Percentiles rank a stretch among this genome's conserved stretches.
Evolutionary conservation across 2,329 filamentous ascomycete genomes (phyloP).

Genomic region (Aspergillus sp.): DNA sequence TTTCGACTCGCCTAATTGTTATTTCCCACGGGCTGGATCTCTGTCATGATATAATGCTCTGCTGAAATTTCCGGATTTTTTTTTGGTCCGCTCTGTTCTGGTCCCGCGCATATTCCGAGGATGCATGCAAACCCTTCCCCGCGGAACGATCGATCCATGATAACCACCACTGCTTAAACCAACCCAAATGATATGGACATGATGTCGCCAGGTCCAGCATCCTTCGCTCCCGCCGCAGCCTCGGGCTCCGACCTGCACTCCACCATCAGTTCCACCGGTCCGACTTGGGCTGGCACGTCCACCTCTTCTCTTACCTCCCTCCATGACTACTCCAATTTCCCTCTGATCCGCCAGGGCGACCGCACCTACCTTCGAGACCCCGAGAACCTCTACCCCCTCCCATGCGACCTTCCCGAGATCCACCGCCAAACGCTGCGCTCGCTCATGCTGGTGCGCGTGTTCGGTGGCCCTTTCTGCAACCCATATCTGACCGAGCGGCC

Average conservation of each 20-base stretch:
- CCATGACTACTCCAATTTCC: conserved; percentile 45
- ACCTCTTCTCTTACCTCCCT: conserved; percentile 35
- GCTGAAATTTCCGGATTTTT: background rate
- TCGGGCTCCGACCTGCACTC: conserved; percentile 35
- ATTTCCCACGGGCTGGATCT: too few relatives aligned
- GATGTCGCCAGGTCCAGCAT: conserved; percentile 27
- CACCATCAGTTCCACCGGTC: conserved; percentile 29
- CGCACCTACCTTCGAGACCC: conserved; percentile 78
- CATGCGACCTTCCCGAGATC: conserved; percentile 80
- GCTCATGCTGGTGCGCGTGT: conserved; percentile 74
- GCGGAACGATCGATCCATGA: conserved; percentile 16
- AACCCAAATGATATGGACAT: conserved; percentile 23
- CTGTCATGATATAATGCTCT: too few relatives aligned
- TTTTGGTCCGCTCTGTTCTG: conserved; percentile 6
- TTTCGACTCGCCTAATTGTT: too few relatives aligned
- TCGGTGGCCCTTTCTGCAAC: conserved; percentile 75
- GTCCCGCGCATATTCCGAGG: background rate
- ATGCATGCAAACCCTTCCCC: conserved; percentile 1
- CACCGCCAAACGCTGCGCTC: conserved; percentile 85
- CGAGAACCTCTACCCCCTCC: conserved; percentile 74
- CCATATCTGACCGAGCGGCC: conserved; percentile 64
- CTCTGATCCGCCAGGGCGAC: conserved; percentile 71
- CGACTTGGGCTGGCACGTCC: conserved; percentile 29
- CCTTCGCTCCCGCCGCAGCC: conserved; percentile 24
- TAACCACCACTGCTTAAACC: background rate